These are phyloP conservation scores for Suhomyces prunicola DNA, from an alignment of 805 yeast species.

Conservation along the genomic window DNA sequence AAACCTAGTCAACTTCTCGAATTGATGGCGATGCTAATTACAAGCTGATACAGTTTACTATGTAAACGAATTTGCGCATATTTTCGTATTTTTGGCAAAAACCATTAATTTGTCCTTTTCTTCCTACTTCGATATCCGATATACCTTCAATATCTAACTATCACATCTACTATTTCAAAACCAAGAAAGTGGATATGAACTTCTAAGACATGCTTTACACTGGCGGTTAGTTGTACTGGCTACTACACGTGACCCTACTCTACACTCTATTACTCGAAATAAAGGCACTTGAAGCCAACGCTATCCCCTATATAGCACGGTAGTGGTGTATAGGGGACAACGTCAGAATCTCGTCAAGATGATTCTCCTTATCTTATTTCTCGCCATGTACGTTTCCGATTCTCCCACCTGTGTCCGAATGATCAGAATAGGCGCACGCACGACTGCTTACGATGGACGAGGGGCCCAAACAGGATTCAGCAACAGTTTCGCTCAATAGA, in stretches of 20 bases:
- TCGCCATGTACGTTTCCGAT: background rate
- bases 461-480: background rate
- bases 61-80: too few species aligned
- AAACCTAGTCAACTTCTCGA: too few species aligned
- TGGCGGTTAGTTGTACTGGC: background rate
- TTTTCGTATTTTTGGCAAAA: too few species aligned
- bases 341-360: background rate
- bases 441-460: constrained; percentile 3
- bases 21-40: too few species aligned
- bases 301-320: background rate
- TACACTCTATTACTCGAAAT: background rate
- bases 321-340: background rate
- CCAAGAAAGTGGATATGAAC: too few species aligned
- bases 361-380: background rate
- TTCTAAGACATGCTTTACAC: too few species aligned
- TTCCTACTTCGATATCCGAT: too few species aligned
- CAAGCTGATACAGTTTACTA: too few species aligned
- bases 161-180: too few species aligned
- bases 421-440: background rate
- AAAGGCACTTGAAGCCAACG: background rate
- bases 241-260: background rate
- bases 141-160: too few species aligned
- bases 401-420: background rate
- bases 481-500: background rate
- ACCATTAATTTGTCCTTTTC: too few species aligned